Conservation (phyloP, 2,329 filamentous ascomycete genomes). For the Fusarium sambucinum region DNA sequence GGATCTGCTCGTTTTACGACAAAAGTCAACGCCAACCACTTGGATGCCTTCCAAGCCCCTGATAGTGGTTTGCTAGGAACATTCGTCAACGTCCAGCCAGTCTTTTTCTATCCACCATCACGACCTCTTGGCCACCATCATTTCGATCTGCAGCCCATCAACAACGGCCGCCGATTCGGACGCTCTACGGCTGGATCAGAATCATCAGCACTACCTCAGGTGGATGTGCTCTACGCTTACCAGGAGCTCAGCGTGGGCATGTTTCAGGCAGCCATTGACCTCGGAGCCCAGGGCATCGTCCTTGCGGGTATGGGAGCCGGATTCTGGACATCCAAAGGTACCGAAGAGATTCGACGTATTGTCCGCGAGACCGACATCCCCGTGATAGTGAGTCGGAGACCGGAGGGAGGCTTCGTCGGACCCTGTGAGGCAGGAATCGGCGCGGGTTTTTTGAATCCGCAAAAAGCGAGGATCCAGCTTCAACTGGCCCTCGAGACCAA, state of each 20-base stretch:
- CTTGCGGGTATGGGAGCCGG: slow-evolving; percentile 68
- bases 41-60: slow-evolving; percentile 71
- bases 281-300: slow-evolving; percentile 66
- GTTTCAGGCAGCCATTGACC: slow-evolving; percentile 61
- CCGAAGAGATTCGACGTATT: slow-evolving; percentile 57
- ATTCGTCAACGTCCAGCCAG: slow-evolving; percentile 68
- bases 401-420: slow-evolving; percentile 66
- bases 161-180: slow-evolving; percentile 22
- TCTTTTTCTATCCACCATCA: slow-evolving; percentile 69
- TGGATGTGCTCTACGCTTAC: slow-evolving; percentile 69
- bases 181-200: slow-evolving; percentile 7
- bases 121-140: slow-evolving; percentile 60
- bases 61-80: slow-evolving; percentile 70
- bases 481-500: slow-evolving; percentile 55
- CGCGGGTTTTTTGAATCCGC: slow-evolving; percentile 66
- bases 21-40: slow-evolving; percentile 72
- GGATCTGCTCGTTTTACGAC: slow-evolving; percentile 67
- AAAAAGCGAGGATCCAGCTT: slow-evolving; percentile 66
- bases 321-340: slow-evolving; percentile 58
- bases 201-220: slow-evolving; percentile 59
- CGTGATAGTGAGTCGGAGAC: slow-evolving; percentile 64
- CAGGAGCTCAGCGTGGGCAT: slow-evolving; percentile 64
- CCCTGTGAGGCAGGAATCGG: slow-evolving; percentile 55
- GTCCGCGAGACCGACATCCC: slow-evolving; percentile 60
- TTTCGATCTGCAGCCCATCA: slow-evolving; percentile 53